Base-by-base conservation (phyloP, 75 land plant species). In the Azolla pinnata region DNA sequence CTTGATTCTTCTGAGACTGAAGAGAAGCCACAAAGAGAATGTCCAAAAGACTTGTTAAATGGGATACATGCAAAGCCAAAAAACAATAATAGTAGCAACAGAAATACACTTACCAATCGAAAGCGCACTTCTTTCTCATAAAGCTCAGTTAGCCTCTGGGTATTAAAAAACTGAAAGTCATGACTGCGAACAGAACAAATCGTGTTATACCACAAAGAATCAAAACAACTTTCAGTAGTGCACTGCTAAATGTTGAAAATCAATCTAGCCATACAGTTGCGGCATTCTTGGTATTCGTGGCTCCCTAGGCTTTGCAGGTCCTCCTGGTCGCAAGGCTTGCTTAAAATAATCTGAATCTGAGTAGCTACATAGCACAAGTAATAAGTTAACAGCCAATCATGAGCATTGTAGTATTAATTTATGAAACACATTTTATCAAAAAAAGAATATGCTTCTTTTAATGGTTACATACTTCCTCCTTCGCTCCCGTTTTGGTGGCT, bases 251-350 rank as follows among this genome's bases (percentile, higher is more conserved):
- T n/a, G n/a, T n/a, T n/a, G n/a, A n/a, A n/a, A n/a, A n/a, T n/a
- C n/a, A n/a, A n/a, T n/a, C n/a, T n/a, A n/a, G n/a, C 26, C 82
- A 71, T 79, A 88, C 87, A 93, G 45, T 50, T 85, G 98, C 10
- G 98, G 98, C 98, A 93, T 93, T 40, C 98, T 90, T 69, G 98
- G 98, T 61, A 93, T 93, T 56, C 98, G 76, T 19, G 98, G 96
- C 65, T 93, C 98, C 64, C 71, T 85, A 29, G 96, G 85, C 75
- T 86, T 93, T 33, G 81, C 47, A 8, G 96, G 86, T 19, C 79
- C 85, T 56, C 97, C 87, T 60, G 88, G 82, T 28, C 98, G 85
- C 87, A 93, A 72, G 31, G 98, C 95, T 85, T 93, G 98, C 71
- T 93, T 93, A 50, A 88, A 93, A 63, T 93, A 93, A 19, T 93